Percentiles rank a stretch among this genome's conserved stretches.
phyloP scores from a whole-genome alignment of 805 yeast genomes.

The Yarrowia hollandica region DNA sequence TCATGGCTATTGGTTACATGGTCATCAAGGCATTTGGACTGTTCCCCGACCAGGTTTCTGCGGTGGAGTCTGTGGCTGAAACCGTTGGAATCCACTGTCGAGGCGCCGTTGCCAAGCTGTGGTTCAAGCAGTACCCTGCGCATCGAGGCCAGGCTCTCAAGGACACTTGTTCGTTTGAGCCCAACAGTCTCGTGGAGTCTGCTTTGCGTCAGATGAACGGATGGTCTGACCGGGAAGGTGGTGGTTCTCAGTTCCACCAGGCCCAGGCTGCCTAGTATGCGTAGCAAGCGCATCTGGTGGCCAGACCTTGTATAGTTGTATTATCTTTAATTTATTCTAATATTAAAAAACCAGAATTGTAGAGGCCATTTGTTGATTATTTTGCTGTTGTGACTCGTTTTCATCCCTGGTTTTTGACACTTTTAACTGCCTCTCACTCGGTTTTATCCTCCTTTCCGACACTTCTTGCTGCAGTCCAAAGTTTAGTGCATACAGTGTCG shows the following conservation, averaged over 20 bases:
- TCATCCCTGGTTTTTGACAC: no score
- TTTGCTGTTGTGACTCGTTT: no score
- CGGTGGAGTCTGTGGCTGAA: slow-evolving; percentile 16
- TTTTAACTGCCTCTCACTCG: no score
- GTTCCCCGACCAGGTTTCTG: slow-evolving; percentile 37
- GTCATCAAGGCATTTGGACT: slow-evolving; percentile 56
- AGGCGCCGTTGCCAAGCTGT: slow-evolving; percentile 19
- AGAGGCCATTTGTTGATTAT: no score
- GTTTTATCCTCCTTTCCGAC: no score
- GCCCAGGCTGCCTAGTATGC: slow-evolving; percentile 8
- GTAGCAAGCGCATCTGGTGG: background rate
- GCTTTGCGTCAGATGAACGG: slow-evolving; percentile 25
- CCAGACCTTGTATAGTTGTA: slow-evolving; percentile 1
- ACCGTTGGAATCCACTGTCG: slow-evolving; percentile 10
- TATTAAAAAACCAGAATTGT: no score
- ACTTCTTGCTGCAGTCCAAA: background rate
- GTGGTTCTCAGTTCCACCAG: background rate
- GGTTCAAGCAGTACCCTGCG: slow-evolving; percentile 22
- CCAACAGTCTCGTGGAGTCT: slow-evolving; percentile 7
- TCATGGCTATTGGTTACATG: slow-evolving; percentile 36
- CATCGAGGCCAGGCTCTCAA: slow-evolving; percentile 2
- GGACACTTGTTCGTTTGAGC: slow-evolving; percentile 10
- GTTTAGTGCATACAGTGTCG: slow-evolving; percentile 5
- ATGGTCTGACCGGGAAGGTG: slow-evolving; percentile 18
- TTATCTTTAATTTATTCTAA: slow-evolving; percentile 10